phyloP scores from a whole-genome alignment of 768 basidiomycete species.

The Trametes meyenii region DNA sequence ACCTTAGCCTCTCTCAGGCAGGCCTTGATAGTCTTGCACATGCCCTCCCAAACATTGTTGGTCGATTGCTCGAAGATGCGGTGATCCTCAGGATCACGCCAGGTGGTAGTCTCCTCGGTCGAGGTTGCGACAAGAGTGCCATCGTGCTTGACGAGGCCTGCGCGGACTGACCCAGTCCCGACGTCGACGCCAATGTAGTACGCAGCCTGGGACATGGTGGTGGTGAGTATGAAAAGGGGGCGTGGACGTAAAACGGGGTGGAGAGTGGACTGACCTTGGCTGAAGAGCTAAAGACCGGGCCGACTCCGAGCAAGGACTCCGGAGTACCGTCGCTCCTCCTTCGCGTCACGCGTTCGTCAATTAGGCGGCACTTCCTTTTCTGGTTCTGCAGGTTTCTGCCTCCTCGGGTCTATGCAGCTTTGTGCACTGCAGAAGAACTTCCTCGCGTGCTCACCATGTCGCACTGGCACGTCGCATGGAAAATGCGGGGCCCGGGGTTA shows the following conservation, averaged over 20 bases:
- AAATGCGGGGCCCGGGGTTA: too few species aligned
- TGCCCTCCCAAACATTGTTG: constrained; percentile 78
- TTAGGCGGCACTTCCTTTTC: constrained; percentile 10
- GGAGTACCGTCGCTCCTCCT: constrained; percentile 8
- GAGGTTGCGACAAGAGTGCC: constrained; percentile 79
- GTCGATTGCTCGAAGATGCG: constrained; percentile 98
- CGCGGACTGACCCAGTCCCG: constrained; percentile 93
- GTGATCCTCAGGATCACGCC: constrained; percentile 81
- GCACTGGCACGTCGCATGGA: too few species aligned
- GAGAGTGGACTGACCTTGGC: constrained; percentile 12
- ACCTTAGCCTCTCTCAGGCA: constrained; percentile 64
- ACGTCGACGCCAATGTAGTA: constrained; percentile 82
- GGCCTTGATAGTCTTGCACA: constrained; percentile 60
- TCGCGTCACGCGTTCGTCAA: constrained; percentile 4
- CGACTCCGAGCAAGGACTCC: constrained; percentile 14
- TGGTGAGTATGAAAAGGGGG: constrained; percentile 7
- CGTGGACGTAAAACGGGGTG: background rate
- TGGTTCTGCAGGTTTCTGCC: background rate
- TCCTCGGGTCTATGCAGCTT: background rate
- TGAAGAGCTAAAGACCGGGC: constrained; percentile 13
- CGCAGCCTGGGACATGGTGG: constrained; percentile 24
- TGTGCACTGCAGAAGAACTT: background rate
- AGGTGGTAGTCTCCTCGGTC: constrained; percentile 82
- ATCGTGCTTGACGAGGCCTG: constrained; percentile 69
- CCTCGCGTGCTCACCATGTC: background rate